Evolutionary conservation across 1,284 basidiomycete species (phyloP), one percentile per base, ranked within the genome.

Genomic region (Puccinia hordei): DNA sequence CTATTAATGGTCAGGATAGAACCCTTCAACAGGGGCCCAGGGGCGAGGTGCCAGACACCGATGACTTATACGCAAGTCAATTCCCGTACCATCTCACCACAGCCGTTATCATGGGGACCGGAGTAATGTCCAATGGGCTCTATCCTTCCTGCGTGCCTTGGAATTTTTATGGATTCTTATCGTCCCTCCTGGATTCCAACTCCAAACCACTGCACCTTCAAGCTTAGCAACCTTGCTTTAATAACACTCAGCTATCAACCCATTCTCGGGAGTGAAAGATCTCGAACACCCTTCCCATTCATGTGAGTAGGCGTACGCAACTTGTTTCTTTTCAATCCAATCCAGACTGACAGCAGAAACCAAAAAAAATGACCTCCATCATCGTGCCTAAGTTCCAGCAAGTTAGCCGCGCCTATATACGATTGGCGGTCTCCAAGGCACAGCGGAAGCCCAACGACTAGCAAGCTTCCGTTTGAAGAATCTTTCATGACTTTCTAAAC

Each of bases 21-120:
- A 66, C 63, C 63, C 63, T 66, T 44, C 41, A 66, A 4, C 63
- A 24, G 10, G 38, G 38, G 63, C 38, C 17, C 63, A 24, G 10
- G 38, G 38, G 63, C 38, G 38, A 66, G 63, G 63, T 66, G 24
- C 41, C 46, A 12, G 63, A 66, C 63, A 66, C 63, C 41, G 63
- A 66, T 27, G 41, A 27, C 13, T 15, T 15, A 46, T 66, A 27
- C 17, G 24, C 63, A 38, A 38, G 46, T 38, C 63, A 4, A 66
- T 66, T 24, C 13, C 49, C 24, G 8, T 12, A 19, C 53, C 53
- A 27, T 27, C n/a, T n/a, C 53, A 55, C 19, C 35, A 30, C 46
- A n/a, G 49, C 49, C 33, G 68, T 53, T 53, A 71, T 24, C 44
- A 69, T 69, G 15, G 66, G 66, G 27, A 69, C 66, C 68, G 17